These are phyloP conservation scores for Moesziomyces globuligerus DNA, from an alignment of 1,284 basidiomycete species.

Conservation along the genomic window DNA sequence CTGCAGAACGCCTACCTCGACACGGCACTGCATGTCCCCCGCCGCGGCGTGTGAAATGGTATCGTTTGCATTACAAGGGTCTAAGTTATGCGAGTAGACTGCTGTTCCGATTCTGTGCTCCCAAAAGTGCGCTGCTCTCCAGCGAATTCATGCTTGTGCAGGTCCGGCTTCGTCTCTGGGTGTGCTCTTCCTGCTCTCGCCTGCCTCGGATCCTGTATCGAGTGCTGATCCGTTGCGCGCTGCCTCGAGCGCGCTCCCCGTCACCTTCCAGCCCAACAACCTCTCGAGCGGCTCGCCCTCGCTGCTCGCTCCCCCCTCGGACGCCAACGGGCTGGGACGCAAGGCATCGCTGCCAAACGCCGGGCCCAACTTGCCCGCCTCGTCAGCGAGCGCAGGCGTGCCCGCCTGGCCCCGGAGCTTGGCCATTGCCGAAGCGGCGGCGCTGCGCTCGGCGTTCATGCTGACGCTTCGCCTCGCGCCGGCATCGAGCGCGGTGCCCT, in stretches of 20 bases:
- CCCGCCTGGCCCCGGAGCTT: constrained; percentile 31
- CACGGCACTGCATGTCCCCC: too few relatives aligned
- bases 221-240: constrained; percentile 23
- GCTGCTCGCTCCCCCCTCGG: too few relatives aligned
- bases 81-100: too few relatives aligned
- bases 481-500: constrained; percentile 43
- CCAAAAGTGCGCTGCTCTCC: too few relatives aligned
- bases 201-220: constrained; percentile 21
- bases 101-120: too few relatives aligned
- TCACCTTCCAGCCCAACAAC: constrained; percentile 16
- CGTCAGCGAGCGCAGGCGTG: constrained; percentile 9
- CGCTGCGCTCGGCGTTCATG: constrained; percentile 37
- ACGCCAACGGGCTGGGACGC: too few relatives aligned
- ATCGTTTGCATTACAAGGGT: too few relatives aligned
- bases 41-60: too few relatives aligned
- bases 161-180: constrained; percentile 14
- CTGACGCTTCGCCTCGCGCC: constrained; percentile 21
- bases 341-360: constrained; percentile 9
- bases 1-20: constrained; percentile 24
- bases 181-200: constrained; percentile 11
- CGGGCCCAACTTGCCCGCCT: constrained; percentile 1
- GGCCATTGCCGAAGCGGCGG: constrained; percentile 39
- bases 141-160: not conserved
- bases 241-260: constrained; percentile 11
- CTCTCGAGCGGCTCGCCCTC: constrained; percentile 6